Evolutionary conservation across 768 basidiomycete species (phyloP), one percentile per base, ranked within the genome.

Genomic region (Lactifluus volemus): DNA sequence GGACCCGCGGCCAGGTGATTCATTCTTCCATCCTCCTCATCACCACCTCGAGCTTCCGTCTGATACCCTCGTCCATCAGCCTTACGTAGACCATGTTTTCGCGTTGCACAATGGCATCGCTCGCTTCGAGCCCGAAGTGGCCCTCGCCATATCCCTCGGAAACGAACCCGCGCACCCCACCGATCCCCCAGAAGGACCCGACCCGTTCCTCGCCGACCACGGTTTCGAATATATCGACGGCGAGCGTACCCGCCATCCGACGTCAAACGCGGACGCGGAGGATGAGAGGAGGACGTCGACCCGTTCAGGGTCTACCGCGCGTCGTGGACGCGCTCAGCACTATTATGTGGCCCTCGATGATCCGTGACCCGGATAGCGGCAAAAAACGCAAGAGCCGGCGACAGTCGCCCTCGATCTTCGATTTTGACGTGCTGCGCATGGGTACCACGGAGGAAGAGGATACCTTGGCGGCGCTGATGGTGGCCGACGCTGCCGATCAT

Each of bases 311-410:
- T 12, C 78, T 90, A 38, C 80, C 82, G 34, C 83, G 91, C 29
- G 83, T 91, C 8, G 66, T 89, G 19, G 89, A 91, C 68, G 88
- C 90, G 11, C 74, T 93, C 48, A 86, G 88, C 70, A 91, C 91
- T 0, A 83, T 93, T 67, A 90, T 92, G 85, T 93, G 90, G 90
- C 86, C 90, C 4, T 86, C 86, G 0, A 85, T 93, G 81, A 73
- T 81, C 51, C 74, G 79, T 25, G 72, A 69, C 36, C 68, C 68
- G n/a, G 50, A 68, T 6, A 73, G 70, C 49, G 44, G 56, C 34
- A 59, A 66, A 4, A 58, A 67, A 21, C 69, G 67, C 36, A 68
- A 70, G 53, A 73, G 69, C 55, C 25, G 25, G 25, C 25, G 25
- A 25, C 73, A 70, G 25, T 56, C 45, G n/a, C 48, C 55, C 21